These are phyloP conservation scores for Neocallimastix lanati DNA, from an alignment of 192 early-diverging fungal species.

Conservation along the genomic window DNA sequence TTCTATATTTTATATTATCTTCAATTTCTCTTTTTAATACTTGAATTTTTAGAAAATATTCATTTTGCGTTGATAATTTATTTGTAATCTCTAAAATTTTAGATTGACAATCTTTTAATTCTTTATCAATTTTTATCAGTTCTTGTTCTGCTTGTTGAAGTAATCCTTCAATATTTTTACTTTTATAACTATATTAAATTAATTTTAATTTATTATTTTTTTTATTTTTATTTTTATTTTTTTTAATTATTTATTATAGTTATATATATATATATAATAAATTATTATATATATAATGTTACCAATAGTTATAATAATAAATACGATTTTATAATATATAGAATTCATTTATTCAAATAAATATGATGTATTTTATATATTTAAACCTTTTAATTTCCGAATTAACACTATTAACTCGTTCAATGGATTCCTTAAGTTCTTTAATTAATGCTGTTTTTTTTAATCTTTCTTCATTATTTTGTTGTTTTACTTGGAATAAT, in stretches of 20 bases:
- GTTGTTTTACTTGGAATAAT: background rate
- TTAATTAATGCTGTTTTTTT: background rate
- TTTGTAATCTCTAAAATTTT: background rate
- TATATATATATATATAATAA: too few species aligned
- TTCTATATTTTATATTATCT: background rate
- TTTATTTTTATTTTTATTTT: too few species aligned
- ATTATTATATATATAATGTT: too few species aligned
- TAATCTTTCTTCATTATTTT: background rate
- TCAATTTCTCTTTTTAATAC: background rate
- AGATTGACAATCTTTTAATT: background rate
- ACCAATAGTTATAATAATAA: too few species aligned
- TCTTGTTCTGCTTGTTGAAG: background rate
- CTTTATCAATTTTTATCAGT: background rate
- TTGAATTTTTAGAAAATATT: background rate
- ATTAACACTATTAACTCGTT: background rate
- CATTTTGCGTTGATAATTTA: background rate
- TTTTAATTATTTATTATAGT: too few species aligned
- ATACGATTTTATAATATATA: too few species aligned
- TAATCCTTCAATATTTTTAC: background rate
- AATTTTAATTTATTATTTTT: too few species aligned
- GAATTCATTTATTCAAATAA: too few species aligned
- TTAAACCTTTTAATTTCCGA: background rate
- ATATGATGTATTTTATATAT: too few species aligned
- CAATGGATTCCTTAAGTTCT: background rate
- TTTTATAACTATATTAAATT: background rate